Base-by-base conservation (phyloP, 176 grass and related monocot genomes). In the Eragrostis nindensis region DNA sequence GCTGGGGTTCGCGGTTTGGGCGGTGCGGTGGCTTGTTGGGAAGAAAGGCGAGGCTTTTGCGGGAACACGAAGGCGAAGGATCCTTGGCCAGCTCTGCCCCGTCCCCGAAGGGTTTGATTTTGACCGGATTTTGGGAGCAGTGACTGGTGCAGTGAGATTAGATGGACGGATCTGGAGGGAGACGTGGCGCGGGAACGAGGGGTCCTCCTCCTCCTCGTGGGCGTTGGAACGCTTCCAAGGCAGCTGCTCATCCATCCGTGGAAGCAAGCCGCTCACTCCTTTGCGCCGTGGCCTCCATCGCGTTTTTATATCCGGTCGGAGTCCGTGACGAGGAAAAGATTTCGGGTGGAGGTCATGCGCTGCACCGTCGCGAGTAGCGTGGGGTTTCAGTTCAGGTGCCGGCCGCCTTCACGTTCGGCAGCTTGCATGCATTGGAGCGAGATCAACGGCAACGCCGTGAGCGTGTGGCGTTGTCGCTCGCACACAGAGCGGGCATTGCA, bases 141-240 rank as follows among this genome's bases (percentile, higher is more conserved):
- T 5, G 30, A 29, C 47, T 27, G 52, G 44, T 52, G 55, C 27
- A 29, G 48, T 6, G 45, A 25, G 48, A 26, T 39, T 38, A 71
- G 83, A 65, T 8, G 15, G 29, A 66, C 16, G 63, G 63, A 73
- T 79, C 67, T 17, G 17, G 32, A 44, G 32, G 6, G 56, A n/a
- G 41, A 65, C 30, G 76, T 78, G 62, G 50, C 56, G 45, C 41
- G 27, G 30, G 38, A 11, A 49, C 13, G 50, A 48, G 82, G n/a
- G 17, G 48, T 36, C 32, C 32, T 36, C 32, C 2, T 36, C 32
- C 32, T 36, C 32, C 32, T 36, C 32, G 32, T 36, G 32, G 32
- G 73, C 21, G 30, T 62, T 77, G 73, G 73, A 84, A 85, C 66
- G 74, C 74, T 85, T 78, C 83, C 83, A 77, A 60, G 36, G 62